Base-by-base conservation (phyloP, 768 basidiomycete species). In the Hydnum rufescens region DNA sequence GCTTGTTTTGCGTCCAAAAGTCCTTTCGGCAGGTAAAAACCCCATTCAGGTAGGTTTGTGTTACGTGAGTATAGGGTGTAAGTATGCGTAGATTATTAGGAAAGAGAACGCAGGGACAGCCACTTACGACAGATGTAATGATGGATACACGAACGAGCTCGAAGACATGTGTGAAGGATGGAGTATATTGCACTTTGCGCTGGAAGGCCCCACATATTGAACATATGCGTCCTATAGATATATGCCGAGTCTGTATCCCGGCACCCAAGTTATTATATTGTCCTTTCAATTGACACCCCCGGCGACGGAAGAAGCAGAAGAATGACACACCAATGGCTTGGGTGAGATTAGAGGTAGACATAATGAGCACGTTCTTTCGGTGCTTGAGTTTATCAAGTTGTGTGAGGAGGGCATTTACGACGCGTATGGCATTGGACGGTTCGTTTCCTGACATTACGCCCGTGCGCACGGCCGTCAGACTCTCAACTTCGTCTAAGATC, bases 381-480 rank as follows among this genome's bases (percentile, higher is more conserved):
- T 87, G 82, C 62, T 84, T 88, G 18, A 99, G 70, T 64, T 90
- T 95, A 69, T 99, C 95, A 4, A 99, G 73, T 66, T 97, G 93
- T 0, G 95, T 97, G 5, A 99, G 71, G 2, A 99, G 75, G 0
- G 95, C 95, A 63, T 97, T 97, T 42, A 99, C 95, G 18, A 97
- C 93, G 90, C 93, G 70, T 29, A 99, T 64, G 8, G 90, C 92
- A 62, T 99, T 95, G 2, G 84, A 84, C 2, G 95, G 95, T 63
- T 99, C 95, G 19, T 84, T 92, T 2, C 93, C 93, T 19, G 82
- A 80, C 78, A 93, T 86, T 0, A 92, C 89, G 23, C 87, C 88
- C 4, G 87, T 87, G 63, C 95, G 72, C 1, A 93, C 93, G 39
- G 90, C 87, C 3, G 95, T 97, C 57, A 99, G 64, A 4, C 83